Evolutionary conservation across 495 filamentous ascomycete genomes (phyloP).

Genomic region (Xylaria curta): DNA sequence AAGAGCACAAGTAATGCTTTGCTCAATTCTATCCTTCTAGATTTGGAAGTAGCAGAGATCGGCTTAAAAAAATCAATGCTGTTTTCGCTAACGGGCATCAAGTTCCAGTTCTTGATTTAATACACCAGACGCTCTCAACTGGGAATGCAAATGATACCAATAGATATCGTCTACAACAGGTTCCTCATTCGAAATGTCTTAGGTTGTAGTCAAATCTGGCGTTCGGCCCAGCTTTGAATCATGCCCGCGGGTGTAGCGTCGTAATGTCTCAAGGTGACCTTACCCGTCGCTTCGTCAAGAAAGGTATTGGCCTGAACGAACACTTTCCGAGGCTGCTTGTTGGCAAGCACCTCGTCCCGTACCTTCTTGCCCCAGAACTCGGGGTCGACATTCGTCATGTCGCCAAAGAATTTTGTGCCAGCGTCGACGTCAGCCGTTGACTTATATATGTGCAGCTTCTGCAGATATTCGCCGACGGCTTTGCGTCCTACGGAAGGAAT

Average conservation of each 20-base stretch:
- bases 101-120: neutral
- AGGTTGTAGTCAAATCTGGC: conserved; percentile 33
- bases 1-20: neutral
- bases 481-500: conserved; percentile 68
- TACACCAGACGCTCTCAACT: neutral
- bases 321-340: conserved; percentile 91
- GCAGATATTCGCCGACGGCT: conserved; percentile 88
- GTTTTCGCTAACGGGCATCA: neutral
- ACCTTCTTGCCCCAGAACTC: conserved; percentile 81
- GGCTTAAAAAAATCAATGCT: conserved; percentile 6
- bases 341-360: conserved; percentile 77
- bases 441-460: conserved; percentile 93
- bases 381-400: conserved; percentile 79
- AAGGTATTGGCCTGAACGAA: conserved; percentile 95
- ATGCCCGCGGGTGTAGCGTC: conserved; percentile 84
- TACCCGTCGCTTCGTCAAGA: conserved; percentile 67
- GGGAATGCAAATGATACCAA: neutral
- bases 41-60: neutral
- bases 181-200: conserved; percentile 20
- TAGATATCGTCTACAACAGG: conserved; percentile 25
- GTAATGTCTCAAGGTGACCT: conserved; percentile 86
- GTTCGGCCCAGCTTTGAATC: conserved; percentile 87
- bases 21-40: conserved; percentile 4
- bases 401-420: conserved; percentile 77
- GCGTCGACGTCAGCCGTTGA: conserved; percentile 81